Conservation (phyloP, 768 basidiomycete species). For the Rhizopogon sp. region DNA sequence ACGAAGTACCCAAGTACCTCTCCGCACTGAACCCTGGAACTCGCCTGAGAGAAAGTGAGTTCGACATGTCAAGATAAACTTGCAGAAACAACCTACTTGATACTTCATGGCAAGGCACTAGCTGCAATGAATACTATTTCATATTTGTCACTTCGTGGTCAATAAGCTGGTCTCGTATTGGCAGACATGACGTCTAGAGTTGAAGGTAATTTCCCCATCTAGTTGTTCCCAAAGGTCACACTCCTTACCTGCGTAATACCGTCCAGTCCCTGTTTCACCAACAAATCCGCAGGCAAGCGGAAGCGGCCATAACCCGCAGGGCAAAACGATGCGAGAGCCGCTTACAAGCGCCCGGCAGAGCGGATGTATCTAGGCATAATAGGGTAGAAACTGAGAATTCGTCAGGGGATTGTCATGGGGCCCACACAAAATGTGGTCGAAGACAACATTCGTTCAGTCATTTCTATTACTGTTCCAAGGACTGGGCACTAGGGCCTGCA, state of each 20-base stretch:
- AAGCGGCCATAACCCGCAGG: conserved; percentile 75
- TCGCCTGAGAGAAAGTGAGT: conserved; percentile 25
- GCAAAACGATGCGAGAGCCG: conserved; percentile 57
- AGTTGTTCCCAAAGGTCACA: too few relatives aligned
- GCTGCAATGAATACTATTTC: conserved; percentile 67
- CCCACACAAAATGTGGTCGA: too few relatives aligned
- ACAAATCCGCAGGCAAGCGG: conserved; percentile 59
- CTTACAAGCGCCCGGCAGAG: conserved; percentile 35
- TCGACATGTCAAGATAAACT: background rate
- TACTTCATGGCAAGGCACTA: conserved; percentile 75
- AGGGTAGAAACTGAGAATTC: conserved; percentile 53
- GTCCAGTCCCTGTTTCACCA: conserved; percentile 30
- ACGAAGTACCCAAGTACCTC: conserved; percentile 64
- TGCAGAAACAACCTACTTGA: conserved; percentile 50
- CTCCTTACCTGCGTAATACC: conserved; percentile 29
- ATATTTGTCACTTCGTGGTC: conserved; percentile 40
- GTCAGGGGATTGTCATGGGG: conserved; percentile 18
- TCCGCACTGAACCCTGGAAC: conserved; percentile 36
- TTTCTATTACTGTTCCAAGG: too few relatives aligned
- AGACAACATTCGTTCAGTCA: too few relatives aligned
- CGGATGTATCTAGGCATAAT: conserved; percentile 42
- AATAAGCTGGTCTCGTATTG: conserved; percentile 53
- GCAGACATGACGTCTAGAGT: conserved; percentile 62
- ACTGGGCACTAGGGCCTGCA: too few relatives aligned
- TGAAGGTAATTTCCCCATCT: background rate